Evolutionary conservation across 2,329 filamentous ascomycete genomes (phyloP).

Genomic region (Arthroderma sp.): DNA sequence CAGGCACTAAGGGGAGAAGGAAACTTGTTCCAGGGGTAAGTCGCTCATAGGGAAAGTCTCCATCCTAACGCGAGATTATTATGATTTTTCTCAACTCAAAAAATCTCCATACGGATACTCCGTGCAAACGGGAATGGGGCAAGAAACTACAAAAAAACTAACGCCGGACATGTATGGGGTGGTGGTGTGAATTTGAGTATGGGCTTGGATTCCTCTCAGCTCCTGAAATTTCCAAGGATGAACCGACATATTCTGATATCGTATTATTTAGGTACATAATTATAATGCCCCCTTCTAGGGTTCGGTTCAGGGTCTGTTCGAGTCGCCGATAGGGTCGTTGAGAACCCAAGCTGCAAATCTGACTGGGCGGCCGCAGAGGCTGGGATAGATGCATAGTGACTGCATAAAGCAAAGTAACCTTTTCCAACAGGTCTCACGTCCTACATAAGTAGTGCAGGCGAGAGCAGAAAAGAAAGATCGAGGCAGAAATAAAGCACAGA

Average conservation of each 20-base stretch:
- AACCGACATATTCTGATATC: background rate
- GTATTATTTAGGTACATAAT: background rate
- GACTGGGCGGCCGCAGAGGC: background rate
- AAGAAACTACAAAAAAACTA: background rate
- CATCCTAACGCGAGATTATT: background rate
- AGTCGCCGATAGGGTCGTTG: background rate
- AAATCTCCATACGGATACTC: background rate
- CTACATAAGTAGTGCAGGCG: constrained; percentile 3
- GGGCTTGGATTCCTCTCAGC: background rate
- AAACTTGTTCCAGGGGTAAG: background rate
- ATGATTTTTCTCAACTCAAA: background rate
- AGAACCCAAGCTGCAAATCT: background rate
- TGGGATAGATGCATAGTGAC: constrained; percentile 5
- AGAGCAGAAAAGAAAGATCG: background rate
- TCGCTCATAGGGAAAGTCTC: background rate
- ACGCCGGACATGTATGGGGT: no score
- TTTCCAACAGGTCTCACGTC: constrained; percentile 4
- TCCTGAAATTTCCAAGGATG: constrained; percentile 1
- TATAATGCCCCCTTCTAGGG: background rate
- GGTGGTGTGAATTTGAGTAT: background rate
- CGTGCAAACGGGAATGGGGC: background rate
- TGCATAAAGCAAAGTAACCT: constrained; percentile 4
- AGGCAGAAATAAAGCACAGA: background rate
- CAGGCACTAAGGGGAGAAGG: background rate
- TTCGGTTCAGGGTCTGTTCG: background rate